Evolutionary conservation across 2,329 filamentous ascomycete genomes (phyloP), one percentile per base, ranked within the genome.

Genomic region (Beauveria sp.): DNA sequence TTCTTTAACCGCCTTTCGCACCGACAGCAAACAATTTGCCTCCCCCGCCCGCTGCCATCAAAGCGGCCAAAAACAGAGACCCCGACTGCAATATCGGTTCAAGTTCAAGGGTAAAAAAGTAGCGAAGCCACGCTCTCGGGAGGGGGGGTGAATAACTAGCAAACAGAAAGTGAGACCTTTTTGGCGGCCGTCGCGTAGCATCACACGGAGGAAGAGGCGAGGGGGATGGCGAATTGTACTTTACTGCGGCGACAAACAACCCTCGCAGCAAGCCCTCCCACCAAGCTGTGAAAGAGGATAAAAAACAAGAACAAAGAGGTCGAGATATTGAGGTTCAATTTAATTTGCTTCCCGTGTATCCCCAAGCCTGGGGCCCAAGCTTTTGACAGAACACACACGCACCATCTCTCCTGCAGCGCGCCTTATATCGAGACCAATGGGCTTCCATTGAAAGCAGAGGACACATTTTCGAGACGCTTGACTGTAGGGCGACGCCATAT

Each of bases 141-240:
- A 20, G 30, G 20, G 14, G 16, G 55, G 34, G 34, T 12, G 28
- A 22, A 43, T 30, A 24, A 24, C 22, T 24, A 52, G 55, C 55
- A 59, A 59, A 59, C 55, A 59, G 47, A 48, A 52, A 44, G 46
- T 52, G 46, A 51, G 55, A 59, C 46, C 46, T 26, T 43, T 22
- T 22, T 59, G 26, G 10, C 46, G 41, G 53, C 30, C 53, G n/a
- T 46, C 53, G 37, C 40, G 53, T 46, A 55, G 22, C 55, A 41
- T 58, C 46, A 51, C 55, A 58, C 55, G 34, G 34, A 57, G n/a
- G 41, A 18, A 5, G 53, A 44, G 53, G 22, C 26, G 34, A 47
- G 12, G 20, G 10, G 22, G 46, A 48, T 41, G 37, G 55, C 53
- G 40, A 55, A 12, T 43, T 30, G 34, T 47, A 34, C 54, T 56